Percentiles rank a stretch among this genome's conserved stretches.
Evolutionary conservation across 306 rosid genomes (phyloP).

Genomic region (Citrullus amarus): DNA sequence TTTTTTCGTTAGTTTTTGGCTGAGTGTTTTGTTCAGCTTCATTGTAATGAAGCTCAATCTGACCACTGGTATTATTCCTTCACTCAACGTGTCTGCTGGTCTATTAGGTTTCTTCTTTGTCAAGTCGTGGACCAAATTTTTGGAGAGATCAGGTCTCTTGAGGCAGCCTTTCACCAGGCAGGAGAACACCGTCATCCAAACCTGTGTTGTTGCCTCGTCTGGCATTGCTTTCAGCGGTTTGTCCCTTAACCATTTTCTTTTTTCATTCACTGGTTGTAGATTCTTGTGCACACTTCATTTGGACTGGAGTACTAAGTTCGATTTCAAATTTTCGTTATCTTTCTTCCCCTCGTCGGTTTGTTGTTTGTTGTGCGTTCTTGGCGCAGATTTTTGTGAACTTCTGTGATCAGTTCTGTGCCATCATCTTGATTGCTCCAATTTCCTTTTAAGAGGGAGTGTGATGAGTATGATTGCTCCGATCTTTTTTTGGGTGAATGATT

Average conservation of each 20-base stretch:
- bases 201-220: conserved; percentile 40
- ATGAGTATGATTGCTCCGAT: background rate
- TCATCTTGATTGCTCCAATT: background rate
- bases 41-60: conserved; percentile 40
- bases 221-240: conserved; percentile 36
- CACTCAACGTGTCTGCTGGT: conserved; percentile 35
- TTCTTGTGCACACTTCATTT: background rate
- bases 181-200: conserved; percentile 41
- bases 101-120: conserved; percentile 35
- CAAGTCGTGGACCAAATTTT: conserved; percentile 26
- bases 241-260: background rate
- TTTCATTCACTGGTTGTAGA: background rate
- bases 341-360: background rate
- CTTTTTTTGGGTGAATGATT: background rate
- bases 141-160: conserved; percentile 13
- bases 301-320: background rate
- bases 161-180: conserved; percentile 33
- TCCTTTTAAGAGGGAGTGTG: background rate
- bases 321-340: background rate
- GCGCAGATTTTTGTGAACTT: background rate
- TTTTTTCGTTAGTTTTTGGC: conserved; percentile 22
- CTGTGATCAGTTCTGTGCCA: background rate
- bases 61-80: conserved; percentile 32
- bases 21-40: conserved; percentile 28
- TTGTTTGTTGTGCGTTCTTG: background rate